phyloP scores from a whole-genome alignment of 1,284 basidiomycete species.

The Naganishia liquefaciens region DNA sequence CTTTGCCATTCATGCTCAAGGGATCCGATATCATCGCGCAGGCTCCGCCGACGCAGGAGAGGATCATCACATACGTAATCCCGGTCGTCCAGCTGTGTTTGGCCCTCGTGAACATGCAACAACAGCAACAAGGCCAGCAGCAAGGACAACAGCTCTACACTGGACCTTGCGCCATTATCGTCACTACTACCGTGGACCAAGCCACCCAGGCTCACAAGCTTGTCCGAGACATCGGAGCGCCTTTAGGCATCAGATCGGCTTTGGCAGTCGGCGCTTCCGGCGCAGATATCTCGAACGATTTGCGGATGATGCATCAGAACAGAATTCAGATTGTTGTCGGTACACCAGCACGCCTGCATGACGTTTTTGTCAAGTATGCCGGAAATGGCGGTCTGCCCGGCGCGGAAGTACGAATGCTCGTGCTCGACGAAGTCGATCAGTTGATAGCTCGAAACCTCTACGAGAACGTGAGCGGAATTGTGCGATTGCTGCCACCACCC shows the following conservation, averaged over 20 bases:
- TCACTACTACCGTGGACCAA: conserved; percentile 97
- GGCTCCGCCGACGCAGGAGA: conserved; percentile 95
- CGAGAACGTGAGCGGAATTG: conserved; percentile 89
- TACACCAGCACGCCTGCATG: conserved; percentile 92
- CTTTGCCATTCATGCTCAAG: conserved; percentile 88
- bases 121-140: conserved; percentile 20
- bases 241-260: conserved; percentile 83
- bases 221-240: conserved; percentile 88
- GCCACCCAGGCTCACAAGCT: conserved; percentile 95
- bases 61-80: conserved; percentile 95
- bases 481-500: conserved; percentile 82
- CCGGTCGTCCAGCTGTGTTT: conserved; percentile 86
- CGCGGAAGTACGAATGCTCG: conserved; percentile 82
- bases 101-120: conserved; percentile 57
- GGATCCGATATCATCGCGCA: conserved; percentile 95
- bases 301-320: conserved; percentile 81
- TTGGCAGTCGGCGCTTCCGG: conserved; percentile 76
- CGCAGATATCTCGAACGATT: conserved; percentile 70
- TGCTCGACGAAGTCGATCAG: conserved; percentile 97
- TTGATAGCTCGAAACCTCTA: conserved; percentile 94
- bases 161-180: conserved; percentile 84
- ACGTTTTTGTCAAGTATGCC: conserved; percentile 68
- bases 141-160: conserved; percentile 60
- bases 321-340: conserved; percentile 94
- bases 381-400: conserved; percentile 64